Conservation (phyloP, 495 filamentous ascomycete genomes). For the Baudoinia panamericana region DNA sequence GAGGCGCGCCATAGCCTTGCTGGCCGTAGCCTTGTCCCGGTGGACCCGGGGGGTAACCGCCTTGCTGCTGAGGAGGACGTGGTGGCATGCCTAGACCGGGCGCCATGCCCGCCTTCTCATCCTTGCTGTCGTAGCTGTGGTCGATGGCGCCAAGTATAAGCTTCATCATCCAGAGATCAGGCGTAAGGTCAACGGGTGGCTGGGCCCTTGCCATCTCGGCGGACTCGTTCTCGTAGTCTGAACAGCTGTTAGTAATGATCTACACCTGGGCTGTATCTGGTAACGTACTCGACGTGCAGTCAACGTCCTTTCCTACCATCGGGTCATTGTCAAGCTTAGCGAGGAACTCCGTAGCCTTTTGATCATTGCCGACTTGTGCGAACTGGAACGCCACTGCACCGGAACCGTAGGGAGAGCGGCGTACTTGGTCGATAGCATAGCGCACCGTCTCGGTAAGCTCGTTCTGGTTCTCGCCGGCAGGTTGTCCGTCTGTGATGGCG, state of each 20-base stretch:
- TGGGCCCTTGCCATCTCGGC: conserved; percentile 47
- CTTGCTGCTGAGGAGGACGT: conserved; percentile 11
- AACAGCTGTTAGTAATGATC: background rate
- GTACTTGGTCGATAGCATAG: conserved; percentile 35
- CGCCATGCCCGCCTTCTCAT: conserved; percentile 38
- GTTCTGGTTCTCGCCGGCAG: conserved; percentile 40
- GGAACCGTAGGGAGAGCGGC: conserved; percentile 34
- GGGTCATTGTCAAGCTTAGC: conserved; percentile 50
- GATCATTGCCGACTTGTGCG: conserved; percentile 60
- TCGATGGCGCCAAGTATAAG: conserved; percentile 60
- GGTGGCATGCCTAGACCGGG: conserved; percentile 14
- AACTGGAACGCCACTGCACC: conserved; percentile 56
- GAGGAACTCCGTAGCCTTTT: conserved; percentile 51
- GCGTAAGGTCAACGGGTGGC: conserved; percentile 46
- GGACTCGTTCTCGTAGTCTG: conserved; percentile 54
- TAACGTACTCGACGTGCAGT: conserved; percentile 59
- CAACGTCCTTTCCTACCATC: conserved; percentile 46
- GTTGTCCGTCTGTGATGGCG: conserved; percentile 58
- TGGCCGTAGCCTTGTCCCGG: conserved; percentile 3
- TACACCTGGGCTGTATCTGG: background rate
- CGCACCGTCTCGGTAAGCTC: conserved; percentile 41
- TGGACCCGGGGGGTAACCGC: conserved; percentile 20
- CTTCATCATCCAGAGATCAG: conserved; percentile 58
- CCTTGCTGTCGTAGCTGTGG: conserved; percentile 50
- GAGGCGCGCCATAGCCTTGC: conserved; percentile 8